phyloP scores from a whole-genome alignment of 371 early-diverging fungal genomes.

The Mucor lusitanicus region DNA sequence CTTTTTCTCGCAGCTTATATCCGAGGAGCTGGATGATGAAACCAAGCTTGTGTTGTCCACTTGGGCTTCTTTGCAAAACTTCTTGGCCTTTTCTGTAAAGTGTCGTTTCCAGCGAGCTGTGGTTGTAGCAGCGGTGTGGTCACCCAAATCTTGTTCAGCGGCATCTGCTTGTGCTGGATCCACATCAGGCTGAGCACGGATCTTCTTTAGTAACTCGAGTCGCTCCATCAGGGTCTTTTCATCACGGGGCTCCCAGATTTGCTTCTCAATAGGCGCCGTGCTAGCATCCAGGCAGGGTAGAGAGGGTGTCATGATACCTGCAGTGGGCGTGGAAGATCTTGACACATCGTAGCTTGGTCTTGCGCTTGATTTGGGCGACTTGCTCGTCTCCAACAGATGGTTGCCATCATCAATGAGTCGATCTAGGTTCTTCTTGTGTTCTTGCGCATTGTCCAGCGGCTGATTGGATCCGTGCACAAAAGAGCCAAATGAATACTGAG shows the following conservation, averaged over 20 bases:
- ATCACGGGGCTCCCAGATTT: slow-evolving; percentile 6
- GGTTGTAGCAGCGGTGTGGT: background rate
- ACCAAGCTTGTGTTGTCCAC: background rate
- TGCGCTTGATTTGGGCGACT: background rate
- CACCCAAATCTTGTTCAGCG: background rate
- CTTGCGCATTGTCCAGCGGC: slow-evolving; percentile 1
- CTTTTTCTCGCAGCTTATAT: background rate
- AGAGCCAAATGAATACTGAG: slow-evolving; percentile 26
- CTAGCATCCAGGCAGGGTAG: background rate
- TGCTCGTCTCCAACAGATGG: background rate
- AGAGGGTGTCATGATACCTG: slow-evolving; percentile 8
- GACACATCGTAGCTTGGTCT: slow-evolving; percentile 10
- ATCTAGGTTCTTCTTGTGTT: slow-evolving; percentile 18
- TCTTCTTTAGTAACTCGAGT: slow-evolving; percentile 20
- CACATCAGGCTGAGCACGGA: slow-evolving; percentile 6
- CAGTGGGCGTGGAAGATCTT: background rate
- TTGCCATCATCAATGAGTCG: slow-evolving; percentile 14
- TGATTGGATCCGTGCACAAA: slow-evolving; percentile 14
- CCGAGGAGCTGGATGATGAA: background rate
- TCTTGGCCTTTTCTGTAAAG: slow-evolving; percentile 9
- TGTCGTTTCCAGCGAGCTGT: slow-evolving; percentile 16
- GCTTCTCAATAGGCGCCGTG: background rate
- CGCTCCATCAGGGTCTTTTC: slow-evolving; percentile 14
- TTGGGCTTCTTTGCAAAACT: slow-evolving; percentile 12
- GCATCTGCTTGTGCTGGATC: background rate